A percentile compares a stretch with the other conserved stretches of the same genome.
Conservation (phyloP, 1,284 basidiomycete species). For the Exobasidium cylindrosporum region DNA sequence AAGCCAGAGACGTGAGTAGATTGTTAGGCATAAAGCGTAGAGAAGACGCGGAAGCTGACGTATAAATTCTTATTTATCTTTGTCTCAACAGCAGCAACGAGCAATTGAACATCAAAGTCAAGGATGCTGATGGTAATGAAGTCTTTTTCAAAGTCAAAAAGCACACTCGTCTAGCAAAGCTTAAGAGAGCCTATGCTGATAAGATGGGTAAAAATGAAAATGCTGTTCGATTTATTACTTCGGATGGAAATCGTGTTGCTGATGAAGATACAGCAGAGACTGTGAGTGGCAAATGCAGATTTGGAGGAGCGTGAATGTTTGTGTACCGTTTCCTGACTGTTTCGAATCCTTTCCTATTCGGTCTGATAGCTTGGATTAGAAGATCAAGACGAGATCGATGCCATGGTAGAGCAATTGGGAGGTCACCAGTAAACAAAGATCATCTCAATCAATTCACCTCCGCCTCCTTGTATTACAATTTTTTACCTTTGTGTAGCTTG, state of each 20-base stretch:
- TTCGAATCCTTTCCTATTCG: neutral
- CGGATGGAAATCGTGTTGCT: constrained; percentile 50
- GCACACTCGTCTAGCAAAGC: constrained; percentile 86
- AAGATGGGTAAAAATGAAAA: constrained; percentile 74
- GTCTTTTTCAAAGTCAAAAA: constrained; percentile 98
- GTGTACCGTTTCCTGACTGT: neutral
- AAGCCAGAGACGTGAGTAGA: constrained; percentile 13
- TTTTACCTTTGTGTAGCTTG: no score
- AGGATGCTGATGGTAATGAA: constrained; percentile 67
- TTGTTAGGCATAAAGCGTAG: no score
- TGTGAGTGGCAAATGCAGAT: constrained; percentile 40
- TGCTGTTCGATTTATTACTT: constrained; percentile 50
- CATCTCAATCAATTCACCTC: no score
- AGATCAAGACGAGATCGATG: constrained; percentile 54
- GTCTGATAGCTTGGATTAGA: constrained; percentile 50
- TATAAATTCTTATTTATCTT: no score
- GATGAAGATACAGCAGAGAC: constrained; percentile 54
- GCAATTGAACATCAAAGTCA: constrained; percentile 56
- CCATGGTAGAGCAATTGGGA: constrained; percentile 53
- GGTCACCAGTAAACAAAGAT: no score
- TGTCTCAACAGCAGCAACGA: constrained; percentile 28
- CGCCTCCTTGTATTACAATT: no score
- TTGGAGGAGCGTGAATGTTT: neutral
- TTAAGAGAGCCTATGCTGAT: constrained; percentile 85
- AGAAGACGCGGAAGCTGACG: no score